Percentiles rank a stretch among this genome's conserved stretches.
Evolutionary conservation across 2,329 filamentous ascomycete genomes (phyloP).

Genomic region (Penicillium corylophilum): DNA sequence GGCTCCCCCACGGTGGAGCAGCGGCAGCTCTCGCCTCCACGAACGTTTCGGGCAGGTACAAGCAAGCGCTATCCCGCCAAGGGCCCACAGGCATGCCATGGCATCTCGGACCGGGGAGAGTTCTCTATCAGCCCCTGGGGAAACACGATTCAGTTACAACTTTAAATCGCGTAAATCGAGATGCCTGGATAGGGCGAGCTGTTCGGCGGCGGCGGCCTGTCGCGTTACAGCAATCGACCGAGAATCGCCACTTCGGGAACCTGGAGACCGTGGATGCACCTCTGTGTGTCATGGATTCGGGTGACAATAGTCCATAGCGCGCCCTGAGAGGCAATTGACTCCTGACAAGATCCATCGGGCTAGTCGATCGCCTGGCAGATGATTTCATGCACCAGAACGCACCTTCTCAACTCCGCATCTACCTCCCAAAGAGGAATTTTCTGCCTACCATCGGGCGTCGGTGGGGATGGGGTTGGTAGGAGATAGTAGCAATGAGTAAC

Average conservation of each 20-base stretch:
- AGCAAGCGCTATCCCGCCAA: slow-evolving; percentile 7
- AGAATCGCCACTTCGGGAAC: slow-evolving; percentile 1
- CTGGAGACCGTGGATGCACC: not conserved
- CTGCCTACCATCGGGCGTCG: not conserved
- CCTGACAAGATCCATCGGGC: slow-evolving; percentile 1
- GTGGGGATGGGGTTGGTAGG: slow-evolving; percentile 9
- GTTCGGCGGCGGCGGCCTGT: not conserved
- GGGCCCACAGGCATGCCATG: not conserved
- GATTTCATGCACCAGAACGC: slow-evolving; percentile 8
- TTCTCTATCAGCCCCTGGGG: not conserved
- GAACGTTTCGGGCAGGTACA: slow-evolving; percentile 22
- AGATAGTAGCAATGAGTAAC: not conserved
- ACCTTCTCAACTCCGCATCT: slow-evolving; percentile 10
- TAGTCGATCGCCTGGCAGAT: slow-evolving; percentile 5
- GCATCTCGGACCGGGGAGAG: not conserved
- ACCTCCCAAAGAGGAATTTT: slow-evolving; percentile 20
- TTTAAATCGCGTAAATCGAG: not conserved
- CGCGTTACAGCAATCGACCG: not conserved
- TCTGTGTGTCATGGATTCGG: slow-evolving; percentile 16
- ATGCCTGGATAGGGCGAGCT: not conserved
- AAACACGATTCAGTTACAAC: not conserved
- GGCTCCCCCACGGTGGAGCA: not conserved
- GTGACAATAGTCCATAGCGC: not conserved
- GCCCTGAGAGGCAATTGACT: not conserved
- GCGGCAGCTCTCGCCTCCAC: slow-evolving; percentile 1